Evolutionary conservation across 2,329 filamentous ascomycete species (phyloP).

Genomic region (Biscogniauxia sp.): DNA sequence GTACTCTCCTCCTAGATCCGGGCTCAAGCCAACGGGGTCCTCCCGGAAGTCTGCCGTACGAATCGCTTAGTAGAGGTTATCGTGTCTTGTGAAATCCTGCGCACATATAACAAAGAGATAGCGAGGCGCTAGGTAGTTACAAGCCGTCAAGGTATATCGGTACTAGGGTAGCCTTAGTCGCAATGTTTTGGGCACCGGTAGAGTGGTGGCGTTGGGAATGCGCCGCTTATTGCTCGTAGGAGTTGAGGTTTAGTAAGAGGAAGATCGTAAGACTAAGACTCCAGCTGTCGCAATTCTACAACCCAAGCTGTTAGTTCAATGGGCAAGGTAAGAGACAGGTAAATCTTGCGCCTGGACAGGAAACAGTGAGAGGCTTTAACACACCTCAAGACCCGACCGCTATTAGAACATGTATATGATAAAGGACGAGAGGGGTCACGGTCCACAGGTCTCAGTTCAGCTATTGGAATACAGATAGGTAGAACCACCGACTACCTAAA

Average conservation of each 20-base stretch:
- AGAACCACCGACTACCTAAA: not conserved
- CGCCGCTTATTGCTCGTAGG: not conserved
- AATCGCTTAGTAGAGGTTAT: no score
- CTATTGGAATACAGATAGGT: no score
- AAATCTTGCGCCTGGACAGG: not conserved
- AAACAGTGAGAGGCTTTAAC: no score
- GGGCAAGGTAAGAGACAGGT: not conserved
- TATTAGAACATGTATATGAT: not conserved
- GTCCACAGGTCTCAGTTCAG: not conserved
- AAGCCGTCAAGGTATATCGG: no score
- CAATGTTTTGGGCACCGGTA: not conserved
- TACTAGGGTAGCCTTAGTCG: not conserved
- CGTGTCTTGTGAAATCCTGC: no score
- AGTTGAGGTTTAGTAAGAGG: not conserved
- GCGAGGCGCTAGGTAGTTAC: no score
- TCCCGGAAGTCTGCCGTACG: not conserved
- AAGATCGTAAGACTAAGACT: not conserved
- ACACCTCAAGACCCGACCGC: not conserved
- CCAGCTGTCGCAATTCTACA: not conserved
- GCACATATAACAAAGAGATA: no score
- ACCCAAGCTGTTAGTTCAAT: not conserved
- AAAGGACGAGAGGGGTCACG: not conserved
- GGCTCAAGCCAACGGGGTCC: not conserved
- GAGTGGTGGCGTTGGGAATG: not conserved
- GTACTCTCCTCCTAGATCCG: not conserved